A percentile compares a stretch with the other conserved stretches of the same genome.
Evolutionary conservation across 2,329 filamentous ascomycete species (phyloP).

Genomic region (Ramichloridium luteum): DNA sequence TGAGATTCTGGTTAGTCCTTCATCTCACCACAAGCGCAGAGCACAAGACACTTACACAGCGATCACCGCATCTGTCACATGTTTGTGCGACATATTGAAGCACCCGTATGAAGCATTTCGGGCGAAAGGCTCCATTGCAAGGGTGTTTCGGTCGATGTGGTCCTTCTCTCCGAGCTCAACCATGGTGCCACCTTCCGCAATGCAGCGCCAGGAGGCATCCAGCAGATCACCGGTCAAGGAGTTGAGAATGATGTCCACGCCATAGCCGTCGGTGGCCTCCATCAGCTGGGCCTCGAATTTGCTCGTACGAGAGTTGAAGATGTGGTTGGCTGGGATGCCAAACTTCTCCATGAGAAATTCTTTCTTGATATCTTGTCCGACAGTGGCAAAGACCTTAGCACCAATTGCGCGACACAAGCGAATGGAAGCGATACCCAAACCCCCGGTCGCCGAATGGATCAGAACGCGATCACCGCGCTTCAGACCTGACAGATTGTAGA

Average conservation of each 20-base stretch:
- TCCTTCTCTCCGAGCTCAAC: constrained; percentile 19
- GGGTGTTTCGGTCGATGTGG: constrained; percentile 5
- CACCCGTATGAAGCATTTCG: neutral
- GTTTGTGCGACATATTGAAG: neutral
- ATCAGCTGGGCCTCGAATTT: constrained; percentile 17
- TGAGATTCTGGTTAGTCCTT: neutral
- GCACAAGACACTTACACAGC: neutral
- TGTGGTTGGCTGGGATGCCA: constrained; percentile 17
- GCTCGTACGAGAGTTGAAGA: constrained; percentile 20
- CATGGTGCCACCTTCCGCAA: constrained; percentile 22
- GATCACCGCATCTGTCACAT: neutral
- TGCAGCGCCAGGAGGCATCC: constrained; percentile 15
- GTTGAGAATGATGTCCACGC: constrained; percentile 26
- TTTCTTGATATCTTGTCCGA: constrained; percentile 15
- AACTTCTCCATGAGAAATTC: constrained; percentile 12
- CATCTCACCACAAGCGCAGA: neutral
- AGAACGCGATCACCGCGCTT: constrained; percentile 18
- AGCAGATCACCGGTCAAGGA: constrained; percentile 18
- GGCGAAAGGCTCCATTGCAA: constrained; percentile 11
- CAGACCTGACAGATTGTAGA: constrained; percentile 7
- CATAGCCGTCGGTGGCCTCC: constrained; percentile 16
- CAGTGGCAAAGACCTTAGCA: constrained; percentile 20
- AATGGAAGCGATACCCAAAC: constrained; percentile 19
- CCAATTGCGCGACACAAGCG: constrained; percentile 15
- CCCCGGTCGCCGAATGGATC: constrained; percentile 19